phyloP scores from a whole-genome alignment of 23 red algal species.

The Agarophyton chilense region DNA sequence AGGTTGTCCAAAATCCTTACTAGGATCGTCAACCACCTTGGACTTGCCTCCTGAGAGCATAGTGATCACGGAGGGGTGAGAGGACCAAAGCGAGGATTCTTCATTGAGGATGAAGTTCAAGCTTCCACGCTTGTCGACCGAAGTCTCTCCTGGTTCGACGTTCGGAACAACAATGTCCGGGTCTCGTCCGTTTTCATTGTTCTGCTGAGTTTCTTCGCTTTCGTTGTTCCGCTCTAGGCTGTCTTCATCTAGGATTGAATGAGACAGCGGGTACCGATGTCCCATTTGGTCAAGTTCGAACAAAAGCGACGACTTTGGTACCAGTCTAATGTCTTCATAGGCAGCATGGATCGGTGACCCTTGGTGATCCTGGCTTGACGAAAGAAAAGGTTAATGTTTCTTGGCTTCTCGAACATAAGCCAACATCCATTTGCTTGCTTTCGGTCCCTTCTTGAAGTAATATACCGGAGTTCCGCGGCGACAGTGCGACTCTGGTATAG shows the following conservation, averaged over 20 bases:
- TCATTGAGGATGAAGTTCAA: too few relatives aligned
- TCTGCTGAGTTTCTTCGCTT: too few relatives aligned
- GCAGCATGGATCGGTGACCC: slow-evolving; percentile 18
- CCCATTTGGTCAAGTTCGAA: slow-evolving; percentile 22
- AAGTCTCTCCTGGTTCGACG: background rate
- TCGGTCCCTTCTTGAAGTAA: slow-evolving; percentile 6
- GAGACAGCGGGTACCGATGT: background rate
- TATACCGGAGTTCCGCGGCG: too few relatives aligned
- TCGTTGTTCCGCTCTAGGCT: too few relatives aligned
- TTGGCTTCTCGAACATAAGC: slow-evolving; percentile 17
- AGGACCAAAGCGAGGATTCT: too few relatives aligned
- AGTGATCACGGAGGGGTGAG: too few relatives aligned
- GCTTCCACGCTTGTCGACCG: too few relatives aligned
- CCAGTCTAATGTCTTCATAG: slow-evolving; percentile 42
- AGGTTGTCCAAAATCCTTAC: too few relatives aligned
- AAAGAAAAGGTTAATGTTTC: slow-evolving; percentile 17
- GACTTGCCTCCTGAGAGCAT: background rate
- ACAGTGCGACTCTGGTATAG: background rate
- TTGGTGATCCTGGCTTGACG: background rate
- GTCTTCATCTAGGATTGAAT: background rate
- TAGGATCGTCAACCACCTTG: background rate
- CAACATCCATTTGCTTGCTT: slow-evolving; percentile 23
- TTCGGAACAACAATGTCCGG: too few relatives aligned
- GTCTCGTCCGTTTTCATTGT: too few relatives aligned
- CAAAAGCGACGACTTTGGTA: slow-evolving; percentile 5